Base-by-base conservation (phyloP, 768 basidiomycete genomes). In the Basidioascus undulatus region DNA sequence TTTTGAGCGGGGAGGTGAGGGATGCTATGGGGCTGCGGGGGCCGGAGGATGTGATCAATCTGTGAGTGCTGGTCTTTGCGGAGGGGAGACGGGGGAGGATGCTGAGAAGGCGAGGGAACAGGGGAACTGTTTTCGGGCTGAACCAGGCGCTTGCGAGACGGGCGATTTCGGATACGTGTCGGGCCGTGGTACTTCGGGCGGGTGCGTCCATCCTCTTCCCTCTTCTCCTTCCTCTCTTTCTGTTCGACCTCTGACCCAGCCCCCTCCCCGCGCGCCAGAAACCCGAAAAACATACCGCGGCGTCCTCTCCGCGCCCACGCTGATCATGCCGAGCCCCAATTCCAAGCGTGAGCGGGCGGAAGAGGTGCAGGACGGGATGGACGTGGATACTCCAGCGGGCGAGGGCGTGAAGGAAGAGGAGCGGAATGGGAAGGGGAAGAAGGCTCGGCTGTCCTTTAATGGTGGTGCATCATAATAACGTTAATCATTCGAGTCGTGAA, bases 231-330 rank as follows among this genome's bases (percentile, higher is more conserved):
- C 11, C 32, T 27, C 16, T 37, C 33, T 6, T 28, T 24, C 20
- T 30, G 5, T 40, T 13, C 15, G 13, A 26, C 10, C 28, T 30
- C 19, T 37, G 6, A 16, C 11, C 30, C 32, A 18, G 35, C 15
- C 18, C 10, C 31, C 26, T 32, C 24, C 19, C 39, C 39, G 18
- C 32, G 18, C 34, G 32, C 18, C 49, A 82, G 81, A 78, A 59
- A 78, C 79, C 1, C 75, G 81, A 25, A 71, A 69, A 52, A 81
- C 78, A 5, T 81, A 77, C 50, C 69, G 79, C 5, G 75, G 80
- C 0, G 67, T 82, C 1, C 59, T 83, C 18, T 81, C 79, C 3
- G 76, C 78, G 51, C 77, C 80, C 0, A 68, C 55, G 35, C 54
- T 80, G 9, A 64, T 82, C 10, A 55, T 79, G 2, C 73, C 74